Percentiles rank a stretch among this genome's conserved stretches.
phyloP scores from a whole-genome alignment of 176 grass and related monocot species.

The Triticum dicoccoides region DNA sequence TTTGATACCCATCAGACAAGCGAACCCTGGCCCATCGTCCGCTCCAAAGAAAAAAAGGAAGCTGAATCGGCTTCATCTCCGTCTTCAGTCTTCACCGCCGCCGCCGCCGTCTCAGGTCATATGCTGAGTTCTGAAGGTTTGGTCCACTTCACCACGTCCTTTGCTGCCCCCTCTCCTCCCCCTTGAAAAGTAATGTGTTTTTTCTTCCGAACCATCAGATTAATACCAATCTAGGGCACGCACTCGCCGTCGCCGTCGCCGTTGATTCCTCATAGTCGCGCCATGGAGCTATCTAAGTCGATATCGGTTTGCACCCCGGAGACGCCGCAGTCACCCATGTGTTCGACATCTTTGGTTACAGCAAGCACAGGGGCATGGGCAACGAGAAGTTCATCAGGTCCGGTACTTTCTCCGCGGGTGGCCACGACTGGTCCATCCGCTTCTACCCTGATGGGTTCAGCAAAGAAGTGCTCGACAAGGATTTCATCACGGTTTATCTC shows the following conservation, averaged over 20 bases:
- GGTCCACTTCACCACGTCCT: not conserved
- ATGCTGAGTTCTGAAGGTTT: not conserved
- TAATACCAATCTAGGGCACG: not conserved
- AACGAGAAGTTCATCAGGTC: not conserved
- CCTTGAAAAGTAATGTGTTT: not conserved
- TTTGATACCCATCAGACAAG: no score
- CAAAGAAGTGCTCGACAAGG: not conserved
- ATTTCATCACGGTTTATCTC: not conserved
- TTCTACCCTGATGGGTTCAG: not conserved
- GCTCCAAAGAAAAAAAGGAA: no score
- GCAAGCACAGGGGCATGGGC: not conserved
- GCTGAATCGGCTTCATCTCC: no score
- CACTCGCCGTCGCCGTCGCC: no score
- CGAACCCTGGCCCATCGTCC: no score
- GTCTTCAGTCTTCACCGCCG: no score
- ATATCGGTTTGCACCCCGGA: not conserved
- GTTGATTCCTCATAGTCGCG: no score
- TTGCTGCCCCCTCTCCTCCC: not conserved
- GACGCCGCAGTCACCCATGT: not conserved
- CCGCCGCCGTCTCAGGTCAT: not conserved
- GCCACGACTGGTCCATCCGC: not conserved
- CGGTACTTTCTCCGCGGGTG: not conserved
- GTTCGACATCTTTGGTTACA: not conserved
- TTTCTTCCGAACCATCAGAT: not conserved
- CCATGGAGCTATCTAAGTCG: not conserved